These are phyloP conservation scores for Teunomyces funiuensis DNA, from an alignment of 805 yeast species.

Conservation along the genomic window DNA sequence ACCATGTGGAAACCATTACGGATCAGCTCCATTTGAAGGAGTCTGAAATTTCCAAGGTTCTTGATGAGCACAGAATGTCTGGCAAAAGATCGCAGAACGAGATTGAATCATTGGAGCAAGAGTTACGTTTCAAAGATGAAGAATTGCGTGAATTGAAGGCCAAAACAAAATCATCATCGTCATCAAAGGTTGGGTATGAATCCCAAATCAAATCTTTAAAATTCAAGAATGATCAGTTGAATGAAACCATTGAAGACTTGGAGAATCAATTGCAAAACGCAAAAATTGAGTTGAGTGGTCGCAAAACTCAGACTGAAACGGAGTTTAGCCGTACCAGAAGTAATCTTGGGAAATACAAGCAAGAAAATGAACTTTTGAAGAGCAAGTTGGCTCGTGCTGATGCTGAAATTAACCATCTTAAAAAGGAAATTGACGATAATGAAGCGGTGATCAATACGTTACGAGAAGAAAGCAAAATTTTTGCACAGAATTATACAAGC, in stretches of 20 bases:
- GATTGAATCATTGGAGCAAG: constrained; percentile 11
- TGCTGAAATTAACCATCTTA: constrained; percentile 3
- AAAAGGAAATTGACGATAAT: background rate
- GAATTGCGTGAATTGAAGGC: constrained; percentile 8
- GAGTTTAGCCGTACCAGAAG: background rate
- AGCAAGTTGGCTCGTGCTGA: background rate
- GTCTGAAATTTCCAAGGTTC: constrained; percentile 2
- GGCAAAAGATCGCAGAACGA: constrained; percentile 8
- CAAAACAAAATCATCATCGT: constrained; percentile 16
- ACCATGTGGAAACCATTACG: background rate
- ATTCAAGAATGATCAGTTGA: constrained; percentile 18
- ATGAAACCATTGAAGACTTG: constrained; percentile 6
- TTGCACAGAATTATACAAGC: background rate
- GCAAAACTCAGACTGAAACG: background rate
- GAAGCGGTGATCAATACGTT: constrained; percentile 1
- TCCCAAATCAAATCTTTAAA: constrained; percentile 24
- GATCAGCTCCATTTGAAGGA: constrained; percentile 3
- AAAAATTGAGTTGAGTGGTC: background rate
- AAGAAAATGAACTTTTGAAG: constrained; percentile 20
- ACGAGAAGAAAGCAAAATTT: constrained; percentile 2
- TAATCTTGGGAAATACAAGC: constrained; percentile 2
- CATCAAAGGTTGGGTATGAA: constrained; percentile 19
- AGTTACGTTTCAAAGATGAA: constrained; percentile 7
- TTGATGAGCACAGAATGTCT: constrained; percentile 5
- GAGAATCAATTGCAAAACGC: constrained; percentile 3